A percentile compares a stretch with the other conserved stretches of the same genome.
These are phyloP conservation scores for Aspergillus puulaauensis DNA, from an alignment of 2,329 filamentous ascomycete species.

Conservation along the genomic window DNA sequence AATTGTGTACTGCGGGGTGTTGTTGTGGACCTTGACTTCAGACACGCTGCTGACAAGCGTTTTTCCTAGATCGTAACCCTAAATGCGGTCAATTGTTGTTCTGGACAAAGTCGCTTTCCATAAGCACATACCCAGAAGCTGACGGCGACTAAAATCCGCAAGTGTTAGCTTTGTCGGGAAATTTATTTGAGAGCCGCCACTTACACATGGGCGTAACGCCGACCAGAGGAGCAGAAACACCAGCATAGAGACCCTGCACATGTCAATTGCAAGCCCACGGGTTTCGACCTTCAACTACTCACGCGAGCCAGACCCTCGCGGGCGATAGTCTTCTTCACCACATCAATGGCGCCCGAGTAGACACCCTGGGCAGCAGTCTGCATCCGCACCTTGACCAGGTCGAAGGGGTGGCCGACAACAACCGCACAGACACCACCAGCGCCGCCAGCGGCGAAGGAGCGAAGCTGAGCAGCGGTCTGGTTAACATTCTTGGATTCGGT, in stretches of 20 bases:
- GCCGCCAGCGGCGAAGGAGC: constrained; percentile 83
- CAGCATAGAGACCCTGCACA: constrained; percentile 80
- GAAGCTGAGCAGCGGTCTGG: constrained; percentile 62
- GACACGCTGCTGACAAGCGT: constrained; percentile 72
- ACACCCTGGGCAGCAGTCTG: constrained; percentile 95
- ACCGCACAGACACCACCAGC: constrained; percentile 94
- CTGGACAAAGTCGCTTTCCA: not conserved
- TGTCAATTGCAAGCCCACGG: constrained; percentile 8
- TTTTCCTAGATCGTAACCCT: constrained; percentile 96
- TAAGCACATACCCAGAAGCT: constrained; percentile 59
- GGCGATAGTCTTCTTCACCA: constrained; percentile 83
- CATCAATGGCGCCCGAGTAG: constrained; percentile 86
- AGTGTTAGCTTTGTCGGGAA: not conserved
- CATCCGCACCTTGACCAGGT: constrained; percentile 94
- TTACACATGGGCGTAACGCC: constrained; percentile 98
- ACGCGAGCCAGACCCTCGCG: constrained; percentile 72
- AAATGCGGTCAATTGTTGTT: constrained; percentile 44
- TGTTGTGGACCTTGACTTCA: constrained; percentile 62
- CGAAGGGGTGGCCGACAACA: constrained; percentile 92
- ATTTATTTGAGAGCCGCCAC: constrained; percentile 39
- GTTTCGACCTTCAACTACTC: constrained; percentile 16
- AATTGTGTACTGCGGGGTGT: constrained; percentile 68
- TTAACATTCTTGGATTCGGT: constrained; percentile 33
- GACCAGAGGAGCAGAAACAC: constrained; percentile 89
- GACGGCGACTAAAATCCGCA: constrained; percentile 56